A percentile compares a stretch with the other conserved stretches of the same genome.
phyloP scores from a whole-genome alignment of 2,329 filamentous ascomycete genomes.

The Fusarium mexicanum region DNA sequence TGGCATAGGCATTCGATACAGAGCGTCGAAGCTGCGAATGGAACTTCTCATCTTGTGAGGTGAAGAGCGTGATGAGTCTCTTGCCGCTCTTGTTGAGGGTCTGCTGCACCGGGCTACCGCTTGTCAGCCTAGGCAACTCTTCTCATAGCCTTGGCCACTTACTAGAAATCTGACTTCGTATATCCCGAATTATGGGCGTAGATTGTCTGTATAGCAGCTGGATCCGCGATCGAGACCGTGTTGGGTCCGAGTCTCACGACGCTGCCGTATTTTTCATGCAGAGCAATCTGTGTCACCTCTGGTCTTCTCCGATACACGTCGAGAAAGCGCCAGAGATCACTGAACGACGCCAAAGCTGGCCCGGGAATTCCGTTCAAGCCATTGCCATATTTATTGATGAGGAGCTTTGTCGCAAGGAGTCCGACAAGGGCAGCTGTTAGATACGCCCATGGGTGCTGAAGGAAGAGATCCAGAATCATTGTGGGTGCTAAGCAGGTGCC shows the following conservation, averaged over 20 bases:
- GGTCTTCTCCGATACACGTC: slow-evolving; percentile 18
- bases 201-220: slow-evolving; percentile 4
- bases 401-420: not conserved
- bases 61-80: slow-evolving; percentile 1
- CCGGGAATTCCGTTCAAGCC: slow-evolving; percentile 12
- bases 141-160: rapidly evolving
- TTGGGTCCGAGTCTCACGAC: slow-evolving; percentile 20
- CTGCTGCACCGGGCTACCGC: not conserved
- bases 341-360: not conserved
- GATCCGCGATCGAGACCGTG: slow-evolving; percentile 2
- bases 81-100: not conserved
- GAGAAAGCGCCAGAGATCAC: slow-evolving; percentile 18
- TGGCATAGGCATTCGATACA: not conserved
- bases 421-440: not conserved
- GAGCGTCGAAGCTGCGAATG: not conserved
- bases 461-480: not conserved
- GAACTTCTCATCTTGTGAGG: slow-evolving; percentile 1
- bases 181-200: slow-evolving; percentile 20
- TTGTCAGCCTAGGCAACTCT: not conserved
- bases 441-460: not conserved
- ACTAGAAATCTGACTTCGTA: slow-evolving; percentile 6
- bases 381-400: slow-evolving; percentile 9
- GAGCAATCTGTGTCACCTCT: slow-evolving; percentile 14
- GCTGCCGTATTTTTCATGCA: slow-evolving; percentile 12
- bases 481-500: not conserved